Evolutionary conservation across 2,329 filamentous ascomycete genomes (phyloP).

Genomic region (Aotearoamyces nothofagi): DNA sequence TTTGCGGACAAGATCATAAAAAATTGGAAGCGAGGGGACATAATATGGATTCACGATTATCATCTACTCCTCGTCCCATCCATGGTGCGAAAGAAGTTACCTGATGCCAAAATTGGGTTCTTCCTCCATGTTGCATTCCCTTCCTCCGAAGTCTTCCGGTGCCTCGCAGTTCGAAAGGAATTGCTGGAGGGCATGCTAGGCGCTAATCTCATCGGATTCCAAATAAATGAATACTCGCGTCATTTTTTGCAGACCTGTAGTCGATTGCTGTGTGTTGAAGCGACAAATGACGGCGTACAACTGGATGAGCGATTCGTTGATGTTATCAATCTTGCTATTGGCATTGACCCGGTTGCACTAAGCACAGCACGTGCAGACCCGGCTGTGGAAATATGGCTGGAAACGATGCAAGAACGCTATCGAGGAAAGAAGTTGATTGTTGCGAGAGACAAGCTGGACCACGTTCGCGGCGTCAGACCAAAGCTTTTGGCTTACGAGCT

Average conservation of each 20-base stretch:
- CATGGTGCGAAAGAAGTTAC: constrained; percentile 81
- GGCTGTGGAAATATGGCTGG: constrained; percentile 66
- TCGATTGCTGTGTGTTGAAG: constrained; percentile 78
- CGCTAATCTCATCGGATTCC: constrained; percentile 84
- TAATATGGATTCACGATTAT: constrained; percentile 93
- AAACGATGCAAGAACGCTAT: constrained; percentile 70
- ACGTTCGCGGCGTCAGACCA: constrained; percentile 81
- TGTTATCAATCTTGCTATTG: constrained; percentile 72
- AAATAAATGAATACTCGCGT: constrained; percentile 82
- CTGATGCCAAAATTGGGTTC: constrained; percentile 90
- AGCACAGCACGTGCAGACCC: constrained; percentile 53
- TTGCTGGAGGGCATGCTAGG: constrained; percentile 86
- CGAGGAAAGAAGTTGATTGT: constrained; percentile 82
- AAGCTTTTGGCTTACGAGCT: constrained; percentile 83
- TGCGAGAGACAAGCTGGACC: constrained; percentile 84
- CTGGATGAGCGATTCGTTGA: constrained; percentile 89
- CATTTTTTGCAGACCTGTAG: constrained; percentile 96
- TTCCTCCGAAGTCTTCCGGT: constrained; percentile 90
- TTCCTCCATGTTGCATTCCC: constrained; percentile 93
- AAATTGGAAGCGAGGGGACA: constrained; percentile 86
- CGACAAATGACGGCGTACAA: constrained; percentile 74
- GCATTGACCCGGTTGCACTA: constrained; percentile 72
- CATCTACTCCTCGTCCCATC: constrained; percentile 77
- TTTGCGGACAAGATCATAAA: constrained; percentile 84
- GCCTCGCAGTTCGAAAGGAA: constrained; percentile 72